Evolutionary conservation across 805 yeast species (phyloP).

Genomic region (Teunomyces lycoperdinae): DNA sequence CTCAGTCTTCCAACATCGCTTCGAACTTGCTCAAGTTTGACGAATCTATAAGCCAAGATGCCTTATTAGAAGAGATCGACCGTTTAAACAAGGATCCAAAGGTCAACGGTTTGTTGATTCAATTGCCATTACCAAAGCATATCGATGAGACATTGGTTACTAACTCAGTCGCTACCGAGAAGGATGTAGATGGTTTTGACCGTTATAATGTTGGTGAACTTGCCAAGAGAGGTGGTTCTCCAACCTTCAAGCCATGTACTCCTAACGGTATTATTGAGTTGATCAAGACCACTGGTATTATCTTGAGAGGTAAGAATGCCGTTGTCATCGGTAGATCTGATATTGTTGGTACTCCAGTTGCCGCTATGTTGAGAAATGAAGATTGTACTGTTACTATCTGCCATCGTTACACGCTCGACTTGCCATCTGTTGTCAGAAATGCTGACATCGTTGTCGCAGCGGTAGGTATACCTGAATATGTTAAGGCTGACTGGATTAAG

Average conservation of each 20-base stretch:
- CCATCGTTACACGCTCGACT: constrained; percentile 69
- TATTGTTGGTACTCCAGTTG: constrained; percentile 93
- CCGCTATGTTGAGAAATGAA: constrained; percentile 71
- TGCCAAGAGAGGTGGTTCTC: constrained; percentile 79
- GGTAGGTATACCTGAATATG: constrained; percentile 80
- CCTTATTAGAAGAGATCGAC: constrained; percentile 56
- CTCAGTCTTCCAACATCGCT: constrained; percentile 73
- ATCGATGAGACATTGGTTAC: constrained; percentile 79
- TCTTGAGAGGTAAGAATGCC: constrained; percentile 74
- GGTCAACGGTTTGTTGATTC: constrained; percentile 86
- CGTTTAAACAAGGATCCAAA: constrained; percentile 67
- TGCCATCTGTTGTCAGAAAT: constrained; percentile 51
- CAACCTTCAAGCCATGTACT: constrained; percentile 88
- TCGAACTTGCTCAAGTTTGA: constrained; percentile 66
- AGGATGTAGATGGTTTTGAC: constrained; percentile 96
- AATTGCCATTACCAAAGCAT: constrained; percentile 82
- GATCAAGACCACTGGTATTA: constrained; percentile 64
- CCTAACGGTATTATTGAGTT: constrained; percentile 90
- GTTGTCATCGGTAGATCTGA: constrained; percentile 95
- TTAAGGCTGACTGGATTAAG: constrained; percentile 86
- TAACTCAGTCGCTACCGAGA: constrained; percentile 71
- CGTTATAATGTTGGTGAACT: constrained; percentile 87
- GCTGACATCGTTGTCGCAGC: constrained; percentile 94
- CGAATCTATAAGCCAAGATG: constrained; percentile 58
- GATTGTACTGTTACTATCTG: constrained; percentile 88